Evolutionary conservation across 2,329 filamentous ascomycete genomes (phyloP), one percentile per base, ranked within the genome.

Genomic region (Phyllosticta capitalensis): DNA sequence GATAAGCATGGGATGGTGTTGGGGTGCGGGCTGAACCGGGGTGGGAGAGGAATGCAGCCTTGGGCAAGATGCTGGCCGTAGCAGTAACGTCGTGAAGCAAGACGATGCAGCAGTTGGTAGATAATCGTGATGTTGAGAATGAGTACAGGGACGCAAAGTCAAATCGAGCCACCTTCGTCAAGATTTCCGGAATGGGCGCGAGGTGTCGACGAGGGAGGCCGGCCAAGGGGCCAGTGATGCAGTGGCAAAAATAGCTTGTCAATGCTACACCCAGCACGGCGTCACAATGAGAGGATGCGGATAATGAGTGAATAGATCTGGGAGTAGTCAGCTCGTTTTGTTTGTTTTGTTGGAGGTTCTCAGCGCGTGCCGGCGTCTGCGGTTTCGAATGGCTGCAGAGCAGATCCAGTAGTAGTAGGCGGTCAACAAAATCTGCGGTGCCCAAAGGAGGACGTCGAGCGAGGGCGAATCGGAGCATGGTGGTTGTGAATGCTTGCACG

Each of bases 241-340:
- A 26, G 55, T 59, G 56, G 56, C 56, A 59, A 59, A 59, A 58
- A 58, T 58, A 58, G 56, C 17, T 19, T 26, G 56, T 30, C 53
- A 49, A 54, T 49, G 53, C 51, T 20, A 26, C 20, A 53, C 33
- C 51, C 56, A 54, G 30, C 24, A 52, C 19, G n/a, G 51, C 51
- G 54, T 20, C 38, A 54, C 24, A 26, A 26, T 26, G 24, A 26
- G 24, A 26, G 24, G 24, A 26, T 26, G 24, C 24, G 24, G 24
- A 26, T 7, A 26, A 26, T 26, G 7, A 26, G 24, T 7, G 24
- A 26, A 26, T 26, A 26, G 24, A 7, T 7, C 24, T 26, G 24
- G 24, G 55, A 52, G 49, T 51, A n/a, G 56, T 58, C 56, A 58
- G 56, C 48, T 14, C 33, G 54, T 24, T 7, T 45, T n/a, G 48